Evolutionary conservation across 148 eudicot species (phyloP), one percentile per base, ranked within the genome.

Genomic region (Dianthus caryophyllus): DNA sequence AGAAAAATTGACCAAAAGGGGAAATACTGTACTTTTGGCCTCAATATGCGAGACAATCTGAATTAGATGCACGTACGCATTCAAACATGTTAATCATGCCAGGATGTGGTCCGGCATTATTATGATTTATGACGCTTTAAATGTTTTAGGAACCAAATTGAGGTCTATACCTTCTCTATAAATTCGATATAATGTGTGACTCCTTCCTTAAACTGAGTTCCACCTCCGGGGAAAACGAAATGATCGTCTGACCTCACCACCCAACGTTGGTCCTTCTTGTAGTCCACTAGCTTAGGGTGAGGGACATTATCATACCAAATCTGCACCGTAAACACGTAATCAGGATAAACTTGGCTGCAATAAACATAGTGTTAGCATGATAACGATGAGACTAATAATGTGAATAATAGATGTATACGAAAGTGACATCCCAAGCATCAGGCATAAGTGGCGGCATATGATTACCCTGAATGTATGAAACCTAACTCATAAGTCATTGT

Each of bases 271-370:
- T 88, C 96, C 81, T 95, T 95, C 79, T 95, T 95, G 85, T 86
- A 95, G 65, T 95, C 99, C 9, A 95, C 64, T 36, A 95, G 96
- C 90, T 86, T 95, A 44, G 97, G 88, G 61, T 95, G 97, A 76
- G 99, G 99, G 38, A 90, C 99, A 84, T 95, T 95, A 74, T 82
- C 73, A 74, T 82, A 95, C 99, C 99, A 95, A 66, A 95, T 83
- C 99, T 95, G 67, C 66, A 61, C 46, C 44, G 16, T 24, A 44
- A 65, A 50, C 36, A 70, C 26, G 47, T n/a, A 9, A 44, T 31
- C 7, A 25, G 26, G 24, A 53, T 1, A 54, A 44, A 47, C 44
- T 27, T 21, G 18, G 64, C 16, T 39, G 43, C 14, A 27, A 26
- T 9, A 41, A 24, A 44, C 27, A 22, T 21, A 13, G 14, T 20